Conservation (phyloP, 495 filamentous ascomycete species). For the Aspergillus homomorphus region DNA sequence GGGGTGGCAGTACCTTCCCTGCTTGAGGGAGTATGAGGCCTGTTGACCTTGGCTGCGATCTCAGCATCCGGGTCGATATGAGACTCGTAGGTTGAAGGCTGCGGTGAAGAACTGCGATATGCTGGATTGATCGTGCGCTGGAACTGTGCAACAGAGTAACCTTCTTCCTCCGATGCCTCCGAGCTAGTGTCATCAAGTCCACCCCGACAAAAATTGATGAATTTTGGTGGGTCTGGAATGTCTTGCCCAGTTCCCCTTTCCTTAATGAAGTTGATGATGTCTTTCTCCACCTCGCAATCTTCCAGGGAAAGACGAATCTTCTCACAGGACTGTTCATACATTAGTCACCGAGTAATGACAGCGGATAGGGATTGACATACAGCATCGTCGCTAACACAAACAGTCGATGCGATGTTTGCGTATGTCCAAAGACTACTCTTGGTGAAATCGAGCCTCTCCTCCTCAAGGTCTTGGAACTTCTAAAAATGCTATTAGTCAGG, state of each 20-base stretch:
- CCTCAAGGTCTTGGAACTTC: conserved; percentile 99
- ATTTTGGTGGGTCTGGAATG: conserved; percentile 95
- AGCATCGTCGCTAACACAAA: conserved; percentile 98
- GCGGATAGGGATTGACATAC: conserved; percentile 38
- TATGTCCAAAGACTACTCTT: conserved; percentile 98
- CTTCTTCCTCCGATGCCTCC: conserved; percentile 78
- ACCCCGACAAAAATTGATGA: conserved; percentile 97
- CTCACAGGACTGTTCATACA: conserved; percentile 67
- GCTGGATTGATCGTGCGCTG: conserved; percentile 92
- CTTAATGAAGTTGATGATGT: conserved; percentile 86
- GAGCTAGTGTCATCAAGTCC: conserved; percentile 79
- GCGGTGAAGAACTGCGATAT: conserved; percentile 87
- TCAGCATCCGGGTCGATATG: conserved; percentile 79
- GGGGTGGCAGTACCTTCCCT: conserved; percentile 55
- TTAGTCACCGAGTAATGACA: conserved; percentile 17
- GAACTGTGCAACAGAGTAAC: conserved; percentile 92
- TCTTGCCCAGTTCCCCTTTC: conserved; percentile 91
- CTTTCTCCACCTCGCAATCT: conserved; percentile 93
- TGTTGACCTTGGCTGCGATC: conserved; percentile 58
- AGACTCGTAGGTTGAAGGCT: conserved; percentile 81
- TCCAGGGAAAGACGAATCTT: conserved; percentile 94
- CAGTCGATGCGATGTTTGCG: conserved; percentile 93
- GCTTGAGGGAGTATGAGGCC: conserved; percentile 43
- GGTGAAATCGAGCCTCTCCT: conserved; percentile 92
- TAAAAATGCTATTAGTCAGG: conserved; percentile 32